These are phyloP conservation scores for Euphorbia schlechtendalii DNA, from an alignment of 441 rosid genomes.

Conservation along the genomic window DNA sequence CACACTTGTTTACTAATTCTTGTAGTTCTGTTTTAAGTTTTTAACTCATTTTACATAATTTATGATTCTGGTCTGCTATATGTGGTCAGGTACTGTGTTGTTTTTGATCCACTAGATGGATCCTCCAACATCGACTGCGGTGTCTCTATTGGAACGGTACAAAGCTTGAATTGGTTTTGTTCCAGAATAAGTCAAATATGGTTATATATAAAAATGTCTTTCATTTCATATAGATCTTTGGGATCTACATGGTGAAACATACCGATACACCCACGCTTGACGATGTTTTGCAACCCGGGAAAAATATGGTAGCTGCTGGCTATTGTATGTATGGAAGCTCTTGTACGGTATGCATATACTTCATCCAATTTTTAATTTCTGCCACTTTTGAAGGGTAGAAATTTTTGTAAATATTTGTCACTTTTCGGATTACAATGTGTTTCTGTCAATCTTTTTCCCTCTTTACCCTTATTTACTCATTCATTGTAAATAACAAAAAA, in stretches of 20 bases:
- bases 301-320: constrained; percentile 89
- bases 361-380: too few species aligned
- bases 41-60: background rate
- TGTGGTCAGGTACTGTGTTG: constrained; percentile 69
- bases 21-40: background rate
- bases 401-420: too few species aligned
- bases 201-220: constrained; percentile 21
- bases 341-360: constrained; percentile 91
- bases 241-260: constrained; percentile 72
- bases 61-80: background rate
- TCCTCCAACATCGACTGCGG: constrained; percentile 98
- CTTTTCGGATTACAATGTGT: too few species aligned
- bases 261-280: constrained; percentile 61
- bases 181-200: constrained; percentile 18
- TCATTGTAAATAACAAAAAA: too few species aligned
- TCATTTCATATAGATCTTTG: constrained; percentile 69
- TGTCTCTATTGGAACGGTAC: constrained; percentile 96
- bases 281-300: constrained; percentile 87
- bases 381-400: too few species aligned
- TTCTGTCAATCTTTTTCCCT: too few species aligned
- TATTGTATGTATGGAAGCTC: constrained; percentile 99
- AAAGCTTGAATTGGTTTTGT: constrained; percentile 14
- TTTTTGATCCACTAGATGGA: constrained; percentile 96
- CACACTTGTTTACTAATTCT: constrained; percentile 8
- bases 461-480: too few species aligned